These are phyloP conservation scores for Sporormia fimetaria DNA, from an alignment of 495 filamentous ascomycete genomes.

Conservation along the genomic window DNA sequence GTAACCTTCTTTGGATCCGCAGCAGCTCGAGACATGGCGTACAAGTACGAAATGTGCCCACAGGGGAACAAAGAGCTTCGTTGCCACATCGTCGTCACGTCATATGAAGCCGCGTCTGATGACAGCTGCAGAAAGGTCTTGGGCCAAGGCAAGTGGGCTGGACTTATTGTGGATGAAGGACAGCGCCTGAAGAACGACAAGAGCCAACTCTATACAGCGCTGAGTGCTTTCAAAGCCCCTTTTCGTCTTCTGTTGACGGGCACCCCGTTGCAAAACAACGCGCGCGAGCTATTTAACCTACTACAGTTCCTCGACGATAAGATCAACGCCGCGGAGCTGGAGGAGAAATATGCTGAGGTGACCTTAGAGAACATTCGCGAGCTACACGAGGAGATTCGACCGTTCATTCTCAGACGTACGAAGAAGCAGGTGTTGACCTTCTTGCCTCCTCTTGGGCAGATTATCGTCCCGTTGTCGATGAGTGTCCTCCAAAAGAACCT, in stretches of 20 bases:
- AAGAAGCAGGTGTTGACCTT: constrained; percentile 83
- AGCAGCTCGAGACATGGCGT: constrained; percentile 56
- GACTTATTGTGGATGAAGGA: constrained; percentile 88
- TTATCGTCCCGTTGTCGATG: constrained; percentile 92
- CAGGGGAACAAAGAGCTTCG: constrained; percentile 48
- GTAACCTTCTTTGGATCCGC: constrained; percentile 80
- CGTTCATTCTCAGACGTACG: constrained; percentile 72
- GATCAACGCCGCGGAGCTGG: constrained; percentile 57
- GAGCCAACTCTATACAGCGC: constrained; percentile 62
- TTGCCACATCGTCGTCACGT: constrained; percentile 88
- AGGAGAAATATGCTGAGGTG: constrained; percentile 60
- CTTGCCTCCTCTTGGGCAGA: constrained; percentile 82
- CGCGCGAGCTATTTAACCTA: constrained; percentile 86
- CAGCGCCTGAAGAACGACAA: constrained; percentile 92
- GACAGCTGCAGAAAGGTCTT: constrained; percentile 53
- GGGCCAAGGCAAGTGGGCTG: constrained; percentile 63
- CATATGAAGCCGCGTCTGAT: constrained; percentile 75
- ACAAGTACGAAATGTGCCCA: constrained; percentile 73
- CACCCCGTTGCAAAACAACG: constrained; percentile 92
- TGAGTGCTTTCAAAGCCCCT: constrained; percentile 58
- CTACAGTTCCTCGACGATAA: constrained; percentile 76
- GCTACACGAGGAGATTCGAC: constrained; percentile 75
- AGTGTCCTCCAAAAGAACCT: constrained; percentile 83
- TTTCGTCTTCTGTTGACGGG: constrained; percentile 76
- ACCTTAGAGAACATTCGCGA: constrained; percentile 67